Conservation (phyloP, 257 asterid species). For the Solanum virginianum region DNA sequence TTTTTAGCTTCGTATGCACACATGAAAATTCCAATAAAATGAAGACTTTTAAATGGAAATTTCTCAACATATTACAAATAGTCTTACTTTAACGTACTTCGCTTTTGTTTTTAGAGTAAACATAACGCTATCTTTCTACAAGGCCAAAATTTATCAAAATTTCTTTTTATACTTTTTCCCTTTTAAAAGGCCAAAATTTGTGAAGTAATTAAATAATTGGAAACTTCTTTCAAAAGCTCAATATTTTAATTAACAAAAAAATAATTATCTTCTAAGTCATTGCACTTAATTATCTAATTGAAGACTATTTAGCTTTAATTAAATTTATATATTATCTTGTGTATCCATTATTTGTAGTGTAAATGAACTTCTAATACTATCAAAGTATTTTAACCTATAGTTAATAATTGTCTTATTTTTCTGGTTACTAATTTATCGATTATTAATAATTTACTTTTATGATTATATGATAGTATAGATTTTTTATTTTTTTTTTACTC, state of each 20-base stretch:
- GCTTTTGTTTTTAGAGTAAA: neutral
- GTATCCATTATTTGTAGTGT: neutral
- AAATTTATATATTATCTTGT: neutral
- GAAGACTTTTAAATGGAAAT: neutral
- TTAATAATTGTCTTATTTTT: neutral
- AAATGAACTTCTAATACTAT: neutral
- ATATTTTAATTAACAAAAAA: neutral
- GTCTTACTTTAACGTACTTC: neutral
- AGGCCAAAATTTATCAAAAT: neutral
- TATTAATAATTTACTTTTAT: neutral
- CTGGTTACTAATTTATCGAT: neutral
- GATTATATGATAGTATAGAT: neutral
- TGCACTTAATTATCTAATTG: neutral
- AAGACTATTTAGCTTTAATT: neutral
- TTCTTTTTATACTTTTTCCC: neutral
- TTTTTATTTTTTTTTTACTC: neutral
- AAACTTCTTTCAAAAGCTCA: neutral
- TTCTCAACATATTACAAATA: neutral
- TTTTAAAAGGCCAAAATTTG: neutral
- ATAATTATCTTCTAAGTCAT: neutral
- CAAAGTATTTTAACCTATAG: neutral
- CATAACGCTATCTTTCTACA: neutral
- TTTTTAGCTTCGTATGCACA: neutral
- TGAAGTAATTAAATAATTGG: neutral
- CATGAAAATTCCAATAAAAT: neutral